A percentile compares a stretch with the other conserved stretches of the same genome.
Evolutionary conservation across 129 eudicot species (phyloP).

Genomic region (Helichrysum umbraculigerum): DNA sequence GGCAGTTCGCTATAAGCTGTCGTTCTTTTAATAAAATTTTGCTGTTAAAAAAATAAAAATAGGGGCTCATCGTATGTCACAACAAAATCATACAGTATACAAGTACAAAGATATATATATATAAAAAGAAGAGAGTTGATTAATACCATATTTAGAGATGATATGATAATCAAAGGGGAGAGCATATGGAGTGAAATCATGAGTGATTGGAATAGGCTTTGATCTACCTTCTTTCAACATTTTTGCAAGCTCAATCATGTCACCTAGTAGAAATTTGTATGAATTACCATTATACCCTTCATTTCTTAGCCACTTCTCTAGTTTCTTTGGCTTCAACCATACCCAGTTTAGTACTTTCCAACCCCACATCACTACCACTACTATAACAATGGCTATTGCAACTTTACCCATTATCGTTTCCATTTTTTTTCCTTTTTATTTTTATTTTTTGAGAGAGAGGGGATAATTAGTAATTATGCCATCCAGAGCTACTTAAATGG

Average conservation of each 20-base stretch:
- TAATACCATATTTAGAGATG: constrained; percentile 42
- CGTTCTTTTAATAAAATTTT: too few relatives aligned
- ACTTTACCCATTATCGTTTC: constrained; percentile 8
- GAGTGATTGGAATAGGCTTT: constrained; percentile 31
- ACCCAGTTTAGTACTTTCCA: constrained; percentile 33
- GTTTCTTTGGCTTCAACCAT: constrained; percentile 36
- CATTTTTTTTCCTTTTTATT: too few relatives aligned
- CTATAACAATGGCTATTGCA: constrained; percentile 14
- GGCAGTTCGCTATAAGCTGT: too few relatives aligned
- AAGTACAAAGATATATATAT: background rate
- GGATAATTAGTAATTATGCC: background rate
- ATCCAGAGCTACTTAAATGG: background rate
- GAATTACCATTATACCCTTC: constrained; percentile 41
- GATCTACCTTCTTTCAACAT: constrained; percentile 23
- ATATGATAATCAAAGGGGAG: constrained; percentile 34
- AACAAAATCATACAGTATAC: too few relatives aligned
- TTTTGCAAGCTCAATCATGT: constrained; percentile 26
- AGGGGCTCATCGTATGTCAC: too few relatives aligned
- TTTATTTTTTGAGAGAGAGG: background rate
- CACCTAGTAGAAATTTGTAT: constrained; percentile 37
- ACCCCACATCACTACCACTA: constrained; percentile 24
- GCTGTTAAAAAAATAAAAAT: too few relatives aligned
- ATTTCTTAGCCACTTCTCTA: constrained; percentile 35
- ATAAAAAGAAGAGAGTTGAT: background rate
- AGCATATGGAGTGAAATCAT: constrained; percentile 30